Evolutionary conservation across 805 yeast genomes (phyloP), one percentile per base, ranked within the genome.

Genomic region (Wickerhamiella siamensis): DNA sequence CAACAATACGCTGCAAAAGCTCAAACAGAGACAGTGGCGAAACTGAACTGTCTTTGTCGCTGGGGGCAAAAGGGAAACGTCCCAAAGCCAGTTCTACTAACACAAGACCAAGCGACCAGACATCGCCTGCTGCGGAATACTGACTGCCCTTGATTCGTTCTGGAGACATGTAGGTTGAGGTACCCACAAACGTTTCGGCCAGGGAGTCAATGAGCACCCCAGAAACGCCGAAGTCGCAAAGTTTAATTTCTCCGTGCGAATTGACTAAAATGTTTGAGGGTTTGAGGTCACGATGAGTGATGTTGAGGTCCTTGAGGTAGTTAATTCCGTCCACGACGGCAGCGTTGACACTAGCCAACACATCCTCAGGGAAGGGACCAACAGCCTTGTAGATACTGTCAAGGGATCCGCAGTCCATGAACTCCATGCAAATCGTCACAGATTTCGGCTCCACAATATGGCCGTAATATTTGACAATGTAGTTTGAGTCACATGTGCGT

Each of bases 131-230:
- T n/a, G 87, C 79, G 6, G 94, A 81, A 61, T 91, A 91, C 8
- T 79, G 78, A 34, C 83, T 83, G 16, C 99, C 99, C 61, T 86
- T 95, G 42, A 91, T 88, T 47, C 99, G 71, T 54, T 91, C 99
- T 0, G 99, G 99, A 1, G 95, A 82, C 93, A 91, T 91, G 58
- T 91, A 91, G 0, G 94, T 84, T 1, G 95, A 84, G 0, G 99
- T 91, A 1, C 99, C 99, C 8, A 91, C 97, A 66, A 91, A 91
- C 0, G 98, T 91, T 54, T 91, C 95, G 0, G 96, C 98, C 44
- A 91, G 72, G 1, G 98, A 91, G 60, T 88, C 86, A 43, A 83
- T 82, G 40, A 91, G 69, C 56, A 86, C 95, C 46, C 95, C 76
- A 24, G 87, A 77, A 5, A 91, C 99, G 18, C 99, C 99, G 64